Base-by-base conservation (phyloP, 2,329 filamentous ascomycete species). In the Nemania serpens region DNA sequence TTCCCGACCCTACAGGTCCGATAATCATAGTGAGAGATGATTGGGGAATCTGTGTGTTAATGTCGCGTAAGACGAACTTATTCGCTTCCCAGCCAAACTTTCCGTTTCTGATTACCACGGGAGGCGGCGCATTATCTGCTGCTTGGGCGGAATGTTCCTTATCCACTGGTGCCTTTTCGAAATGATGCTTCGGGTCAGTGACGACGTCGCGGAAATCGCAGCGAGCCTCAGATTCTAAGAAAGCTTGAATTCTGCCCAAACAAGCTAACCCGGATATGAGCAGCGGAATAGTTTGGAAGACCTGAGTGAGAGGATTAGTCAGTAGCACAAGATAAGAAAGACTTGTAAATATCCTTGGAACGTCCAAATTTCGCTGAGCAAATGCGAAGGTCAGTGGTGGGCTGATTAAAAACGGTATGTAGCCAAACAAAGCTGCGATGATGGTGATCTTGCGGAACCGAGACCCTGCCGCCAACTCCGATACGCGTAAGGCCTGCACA, bases 1-100 rank as follows among this genome's bases (percentile, higher is more conserved):
- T 82, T 0, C 80, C 80, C 1, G 75, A 77, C 1, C 76, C 80
- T 1, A 81, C 71, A 1, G 79, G 77, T 0, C 79, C 79, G 12
- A 79, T 67, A 0, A 82, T 64, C 3, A 81, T 71, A 13, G 71
- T 77, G 12, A 81, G 70, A 3, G 73, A 67, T 5, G 66, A 70
- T 0, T 63, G 52, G 2, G 67, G 62, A 3, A 81, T 63, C 0
- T 63, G 65, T 2, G 81, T 69, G 15, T 74, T 65, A 17, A 81
- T 63, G 10, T 74, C 55, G 0, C 45, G 63, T 3, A 81, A 67
- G 11, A 69, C 57, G 15, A 62, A 58, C 12, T 62, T 71, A 10
- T 71, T 63, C 0, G 68, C 65, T 13, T 64, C 48, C 76, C 78
- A 81, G 13, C 74, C 71, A 22, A 79, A 75, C 2, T 58, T 71